These are phyloP conservation scores for Sesbania bispinosa DNA, from an alignment of 306 rosid genomes.

Conservation along the genomic window DNA sequence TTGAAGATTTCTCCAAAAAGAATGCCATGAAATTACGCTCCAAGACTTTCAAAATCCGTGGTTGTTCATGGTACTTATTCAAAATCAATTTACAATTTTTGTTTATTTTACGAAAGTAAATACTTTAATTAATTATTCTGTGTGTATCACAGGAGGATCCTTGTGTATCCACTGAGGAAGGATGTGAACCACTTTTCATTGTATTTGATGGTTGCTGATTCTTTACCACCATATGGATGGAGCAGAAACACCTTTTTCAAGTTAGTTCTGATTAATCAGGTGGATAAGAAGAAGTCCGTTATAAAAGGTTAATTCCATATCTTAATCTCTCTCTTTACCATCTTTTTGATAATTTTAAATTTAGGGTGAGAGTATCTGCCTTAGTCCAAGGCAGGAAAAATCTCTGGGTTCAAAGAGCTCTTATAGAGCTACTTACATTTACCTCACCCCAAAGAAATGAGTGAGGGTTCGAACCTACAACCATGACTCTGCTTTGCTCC, in stretches of 20 bases:
- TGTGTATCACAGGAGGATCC: conserved; percentile 26
- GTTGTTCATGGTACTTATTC: conserved; percentile 22
- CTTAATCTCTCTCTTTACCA: not conserved
- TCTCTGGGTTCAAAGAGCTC: too few species aligned
- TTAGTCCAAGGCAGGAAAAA: too few species aligned
- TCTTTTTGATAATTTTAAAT: too few species aligned
- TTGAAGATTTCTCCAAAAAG: conserved; percentile 28
- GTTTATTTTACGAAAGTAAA: too few species aligned
- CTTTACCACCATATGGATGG: conserved; percentile 41
- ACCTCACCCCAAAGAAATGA: too few species aligned
- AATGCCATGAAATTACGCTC: conserved; percentile 24
- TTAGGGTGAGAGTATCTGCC: too few species aligned
- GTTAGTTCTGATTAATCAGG: conserved; percentile 30
- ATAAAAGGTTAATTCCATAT: conserved; percentile 12
- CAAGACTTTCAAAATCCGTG: conserved; percentile 13
- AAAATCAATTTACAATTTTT: too few species aligned
- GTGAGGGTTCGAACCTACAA: too few species aligned
- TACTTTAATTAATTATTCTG: not conserved
- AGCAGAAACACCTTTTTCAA: conserved; percentile 34
- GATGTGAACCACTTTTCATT: conserved; percentile 33
- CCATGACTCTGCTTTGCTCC: too few species aligned
- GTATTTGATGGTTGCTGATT: conserved; percentile 34
- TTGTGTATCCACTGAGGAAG: conserved; percentile 27
- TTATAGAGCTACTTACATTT: too few species aligned
- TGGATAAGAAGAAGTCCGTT: conserved; percentile 14